Base-by-base conservation (phyloP, 139 green algal genomes). In the Deuterostichococcus epilithicus region DNA sequence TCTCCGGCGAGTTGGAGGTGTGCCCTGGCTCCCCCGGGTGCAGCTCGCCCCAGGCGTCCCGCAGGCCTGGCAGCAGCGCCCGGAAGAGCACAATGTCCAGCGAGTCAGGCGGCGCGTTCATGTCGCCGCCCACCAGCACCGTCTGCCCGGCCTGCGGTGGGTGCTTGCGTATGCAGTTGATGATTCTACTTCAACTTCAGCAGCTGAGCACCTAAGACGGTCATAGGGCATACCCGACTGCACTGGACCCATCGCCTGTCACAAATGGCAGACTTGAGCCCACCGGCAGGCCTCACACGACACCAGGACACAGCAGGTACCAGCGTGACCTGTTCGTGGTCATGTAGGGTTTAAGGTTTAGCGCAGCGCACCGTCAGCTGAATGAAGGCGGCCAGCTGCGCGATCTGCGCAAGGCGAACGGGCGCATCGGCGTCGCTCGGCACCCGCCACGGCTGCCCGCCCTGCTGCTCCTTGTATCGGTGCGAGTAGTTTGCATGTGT, bases 401-500 rank as follows among this genome's bases (percentile, higher is more conserved):
- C 10, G 18, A 63, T 63, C 52, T 73, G 68, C 32, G 36, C 68
- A n/a, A 52, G 34, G 6, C 68, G 38, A 35, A 25, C 35, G 1
- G 68, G 18, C 6, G 36, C 34, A 5, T 73, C 39, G 13, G 8
- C 39, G 32, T 73, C 68, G n/a, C 35, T 23, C 5, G 52, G 52
- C 5, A 63, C 20, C 52, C 52, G 10, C 52, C 52, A 63, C 20
- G 52, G 52, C 52, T 28, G 52, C 52, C 52, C 52, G 3, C 3
- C 52, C 52, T 63, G 3, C 52, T 63, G 10, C 28, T 13, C 18
- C 52, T 28, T 23, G 13, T 58, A 58, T 25, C 32, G 32, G 20
- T 80, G 76, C 4, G 35, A 63, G 68, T 80, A 80, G 32, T 73
- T 80, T 33, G 76, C 76, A 30, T 42, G 68, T 34, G 47, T 75